A percentile compares a stretch with the other conserved stretches of the same genome.
Conservation (phyloP, 768 basidiomycete species). For the Kwoniella bestiolae region DNA sequence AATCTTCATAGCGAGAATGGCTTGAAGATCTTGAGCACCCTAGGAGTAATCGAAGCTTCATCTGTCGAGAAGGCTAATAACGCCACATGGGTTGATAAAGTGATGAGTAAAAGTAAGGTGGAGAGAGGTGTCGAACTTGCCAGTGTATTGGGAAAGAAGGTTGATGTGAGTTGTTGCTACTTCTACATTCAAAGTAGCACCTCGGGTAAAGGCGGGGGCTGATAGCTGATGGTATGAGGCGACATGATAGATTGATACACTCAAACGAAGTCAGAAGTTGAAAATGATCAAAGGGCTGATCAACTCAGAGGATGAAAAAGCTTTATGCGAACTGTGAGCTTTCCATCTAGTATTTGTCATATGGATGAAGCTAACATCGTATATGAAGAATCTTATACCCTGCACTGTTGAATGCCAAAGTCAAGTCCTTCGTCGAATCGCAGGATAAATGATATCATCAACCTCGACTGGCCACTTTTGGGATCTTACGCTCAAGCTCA, state of each 20-base stretch:
- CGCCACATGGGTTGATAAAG: slow-evolving; percentile 24
- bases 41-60: slow-evolving; percentile 24
- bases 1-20: slow-evolving; percentile 19
- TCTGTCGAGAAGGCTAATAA: slow-evolving; percentile 8
- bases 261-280: slow-evolving; percentile 34
- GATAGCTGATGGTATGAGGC: not conserved
- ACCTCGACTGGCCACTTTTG: too few relatives aligned
- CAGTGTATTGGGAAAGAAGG: slow-evolving; percentile 21
- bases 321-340: slow-evolving; percentile 40
- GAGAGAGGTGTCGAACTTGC: slow-evolving; percentile 33
- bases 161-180: slow-evolving; percentile 43
- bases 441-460: not conserved
- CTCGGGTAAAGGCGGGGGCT: not conserved
- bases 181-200: too few relatives aligned
- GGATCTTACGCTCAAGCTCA: too few relatives aligned
- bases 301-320: slow-evolving; percentile 34
- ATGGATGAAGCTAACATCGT: not conserved
- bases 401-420: slow-evolving; percentile 31
- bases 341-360: not conserved
- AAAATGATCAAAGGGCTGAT: slow-evolving; percentile 34
- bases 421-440: not conserved
- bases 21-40: slow-evolving; percentile 11
- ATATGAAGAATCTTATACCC: slow-evolving; percentile 30
- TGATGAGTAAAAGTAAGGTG: slow-evolving; percentile 25
- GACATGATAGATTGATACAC: slow-evolving; percentile 1